These are phyloP conservation scores for Zalaria obscura DNA, from an alignment of 2,329 filamentous ascomycete species.

Conservation along the genomic window DNA sequence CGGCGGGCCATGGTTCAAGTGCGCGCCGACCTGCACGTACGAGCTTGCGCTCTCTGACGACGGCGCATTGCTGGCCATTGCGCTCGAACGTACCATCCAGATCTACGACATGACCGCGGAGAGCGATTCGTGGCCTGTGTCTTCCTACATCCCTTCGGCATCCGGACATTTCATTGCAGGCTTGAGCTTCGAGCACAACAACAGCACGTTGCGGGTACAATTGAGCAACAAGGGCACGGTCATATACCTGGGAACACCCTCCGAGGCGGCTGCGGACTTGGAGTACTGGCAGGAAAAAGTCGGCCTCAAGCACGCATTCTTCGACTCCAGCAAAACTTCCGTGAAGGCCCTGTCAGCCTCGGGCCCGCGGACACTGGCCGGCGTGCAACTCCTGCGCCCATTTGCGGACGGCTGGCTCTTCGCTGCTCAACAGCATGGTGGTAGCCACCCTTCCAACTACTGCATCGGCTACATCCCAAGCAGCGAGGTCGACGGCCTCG, in stretches of 20 bases:
- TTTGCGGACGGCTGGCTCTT: constrained; percentile 15
- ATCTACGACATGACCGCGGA: constrained; percentile 17
- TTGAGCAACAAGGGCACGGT: constrained; percentile 19
- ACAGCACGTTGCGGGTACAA: constrained; percentile 16
- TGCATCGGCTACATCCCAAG: constrained; percentile 14
- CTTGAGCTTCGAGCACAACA: constrained; percentile 18
- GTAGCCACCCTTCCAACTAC: constrained; percentile 11
- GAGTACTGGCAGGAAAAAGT: constrained; percentile 18
- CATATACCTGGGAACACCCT: constrained; percentile 19
- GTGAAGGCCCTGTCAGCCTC: background rate
- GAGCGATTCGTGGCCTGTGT: constrained; percentile 16
- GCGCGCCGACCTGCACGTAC: constrained; percentile 12
- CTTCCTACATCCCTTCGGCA: constrained; percentile 16
- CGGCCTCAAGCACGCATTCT: constrained; percentile 15
- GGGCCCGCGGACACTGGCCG: constrained; percentile 5
- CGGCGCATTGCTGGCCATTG: constrained; percentile 17
- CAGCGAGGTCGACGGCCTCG: constrained; percentile 5
- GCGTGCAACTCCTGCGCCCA: constrained; percentile 15
- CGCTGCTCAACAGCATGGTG: constrained; percentile 16
- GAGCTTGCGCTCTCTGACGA: constrained; percentile 18
- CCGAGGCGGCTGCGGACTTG: constrained; percentile 7
- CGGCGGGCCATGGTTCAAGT: constrained; percentile 17
- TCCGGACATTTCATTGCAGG: constrained; percentile 20
- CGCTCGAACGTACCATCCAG: constrained; percentile 19
- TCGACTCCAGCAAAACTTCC: constrained; percentile 12